Conservation (phyloP, 106 monocot genomes). For the Chionographis japonica region DNA sequence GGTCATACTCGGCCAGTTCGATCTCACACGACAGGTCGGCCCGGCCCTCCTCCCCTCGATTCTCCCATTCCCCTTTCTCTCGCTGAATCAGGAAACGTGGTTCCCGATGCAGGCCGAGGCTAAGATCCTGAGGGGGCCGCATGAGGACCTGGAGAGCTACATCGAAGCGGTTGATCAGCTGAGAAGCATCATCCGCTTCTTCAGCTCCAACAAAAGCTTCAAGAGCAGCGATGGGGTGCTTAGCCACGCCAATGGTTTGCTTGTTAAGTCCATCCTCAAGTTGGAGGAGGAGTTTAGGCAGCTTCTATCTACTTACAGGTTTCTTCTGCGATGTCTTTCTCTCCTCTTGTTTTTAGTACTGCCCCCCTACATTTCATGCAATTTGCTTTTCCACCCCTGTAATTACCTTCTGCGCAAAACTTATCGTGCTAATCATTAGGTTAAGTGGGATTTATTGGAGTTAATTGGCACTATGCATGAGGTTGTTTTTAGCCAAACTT, state of each 20-base stretch:
- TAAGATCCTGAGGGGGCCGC: constrained; percentile 32
- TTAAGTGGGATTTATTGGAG: too few relatives aligned
- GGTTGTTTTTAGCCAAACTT: too few relatives aligned
- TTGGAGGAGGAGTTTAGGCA: constrained; percentile 40
- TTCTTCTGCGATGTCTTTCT: not conserved
- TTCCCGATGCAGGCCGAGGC: constrained; percentile 22
- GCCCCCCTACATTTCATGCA: too few relatives aligned
- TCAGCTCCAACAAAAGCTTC: constrained; percentile 24
- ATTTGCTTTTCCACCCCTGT: too few relatives aligned
- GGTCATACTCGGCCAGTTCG: constrained; percentile 24
- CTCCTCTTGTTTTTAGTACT: too few relatives aligned
- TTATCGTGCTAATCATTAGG: too few relatives aligned
- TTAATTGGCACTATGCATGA: too few relatives aligned
- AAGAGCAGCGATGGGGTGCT: constrained; percentile 31
- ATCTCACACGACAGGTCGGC: constrained; percentile 24
- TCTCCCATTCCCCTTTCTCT: too few relatives aligned
- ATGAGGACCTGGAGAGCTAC: constrained; percentile 27
- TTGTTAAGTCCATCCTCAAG: constrained; percentile 28
- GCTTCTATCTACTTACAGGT: constrained; percentile 34
- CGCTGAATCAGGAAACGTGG: too few relatives aligned
- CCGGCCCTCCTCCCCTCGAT: too few relatives aligned
- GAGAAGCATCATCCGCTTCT: constrained; percentile 23
- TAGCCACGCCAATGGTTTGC: constrained; percentile 21
- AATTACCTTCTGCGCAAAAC: too few relatives aligned
- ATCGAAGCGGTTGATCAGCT: constrained; percentile 35